phyloP scores from a whole-genome alignment of 2,329 filamentous ascomycete species.

The Xylariaceae sp. region DNA sequence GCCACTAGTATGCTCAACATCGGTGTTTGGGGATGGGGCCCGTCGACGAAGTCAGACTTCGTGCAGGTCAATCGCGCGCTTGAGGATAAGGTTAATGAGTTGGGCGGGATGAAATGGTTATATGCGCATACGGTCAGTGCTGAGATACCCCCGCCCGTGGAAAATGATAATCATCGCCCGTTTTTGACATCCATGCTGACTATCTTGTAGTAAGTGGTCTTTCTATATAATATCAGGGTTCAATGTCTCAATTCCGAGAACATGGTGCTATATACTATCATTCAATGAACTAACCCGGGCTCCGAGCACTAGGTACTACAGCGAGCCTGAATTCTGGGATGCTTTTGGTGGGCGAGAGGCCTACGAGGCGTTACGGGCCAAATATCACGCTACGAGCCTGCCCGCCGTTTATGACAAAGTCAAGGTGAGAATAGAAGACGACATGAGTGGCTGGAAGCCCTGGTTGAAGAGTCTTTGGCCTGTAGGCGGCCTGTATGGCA shows the following conservation, averaged over 20 bases:
- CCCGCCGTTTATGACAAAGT: conserved; percentile 71
- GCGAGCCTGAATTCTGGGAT: conserved; percentile 65
- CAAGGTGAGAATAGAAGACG: conserved; percentile 45
- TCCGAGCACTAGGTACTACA: conserved; percentile 54
- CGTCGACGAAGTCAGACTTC: conserved; percentile 54
- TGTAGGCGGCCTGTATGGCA: conserved; percentile 55
- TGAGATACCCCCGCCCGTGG: too few species aligned
- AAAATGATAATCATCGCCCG: too few species aligned
- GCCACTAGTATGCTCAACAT: conserved; percentile 52
- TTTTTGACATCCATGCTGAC: too few species aligned
- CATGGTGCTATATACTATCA: too few species aligned
- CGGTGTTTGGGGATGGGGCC: conserved; percentile 78
- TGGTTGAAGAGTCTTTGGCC: conserved; percentile 49
- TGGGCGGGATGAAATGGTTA: conserved; percentile 80
- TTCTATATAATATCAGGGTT: too few species aligned
- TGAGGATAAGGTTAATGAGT: conserved; percentile 63
- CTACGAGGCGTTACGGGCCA: conserved; percentile 60
- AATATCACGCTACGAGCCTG: conserved; percentile 59
- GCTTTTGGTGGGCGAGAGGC: conserved; percentile 54
- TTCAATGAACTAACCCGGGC: too few species aligned
- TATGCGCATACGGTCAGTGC: conserved; percentile 64
- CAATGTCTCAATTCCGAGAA: too few species aligned
- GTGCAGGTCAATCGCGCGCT: conserved; percentile 65
- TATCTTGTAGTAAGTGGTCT: too few species aligned
- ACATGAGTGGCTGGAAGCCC: conserved; percentile 38